These are phyloP conservation scores for Sherardia arvensis DNA, from an alignment of 257 asterid genomes.

Conservation along the genomic window DNA sequence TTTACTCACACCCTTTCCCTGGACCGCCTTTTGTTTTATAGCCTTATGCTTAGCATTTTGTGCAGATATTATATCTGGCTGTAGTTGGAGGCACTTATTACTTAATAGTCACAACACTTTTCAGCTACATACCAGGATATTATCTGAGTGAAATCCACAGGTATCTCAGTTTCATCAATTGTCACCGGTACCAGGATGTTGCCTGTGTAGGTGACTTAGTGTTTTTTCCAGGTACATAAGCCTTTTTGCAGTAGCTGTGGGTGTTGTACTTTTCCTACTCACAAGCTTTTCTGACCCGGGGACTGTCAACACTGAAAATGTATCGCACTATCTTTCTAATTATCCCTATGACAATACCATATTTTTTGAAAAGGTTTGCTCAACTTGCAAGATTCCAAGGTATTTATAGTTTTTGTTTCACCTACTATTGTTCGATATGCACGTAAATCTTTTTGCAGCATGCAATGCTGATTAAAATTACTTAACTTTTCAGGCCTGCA, in stretches of 20 bases:
- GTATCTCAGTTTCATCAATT: conserved; percentile 23
- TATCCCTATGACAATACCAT: conserved; percentile 86
- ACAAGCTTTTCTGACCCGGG: conserved; percentile 99
- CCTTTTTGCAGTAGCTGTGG: conserved; percentile 86
- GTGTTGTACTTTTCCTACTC: conserved; percentile 73
- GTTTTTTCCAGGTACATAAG: conserved; percentile 58
- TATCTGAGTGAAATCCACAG: conserved; percentile 79
- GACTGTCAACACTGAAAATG: conserved; percentile 65
- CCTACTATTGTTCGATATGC: not conserved
- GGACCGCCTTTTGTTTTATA: not conserved
- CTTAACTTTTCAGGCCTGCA: conserved; percentile 60
- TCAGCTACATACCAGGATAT: conserved; percentile 83
- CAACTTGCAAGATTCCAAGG: conserved; percentile 96
- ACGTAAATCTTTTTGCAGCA: conserved; percentile 3
- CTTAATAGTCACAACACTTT: conserved; percentile 51
- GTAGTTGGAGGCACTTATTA: conserved; percentile 79
- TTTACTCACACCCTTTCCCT: not conserved
- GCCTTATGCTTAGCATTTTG: conserved; percentile 6
- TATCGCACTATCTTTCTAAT: conserved; percentile 63
- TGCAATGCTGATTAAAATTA: conserved; percentile 11
- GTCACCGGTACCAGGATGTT: not conserved
- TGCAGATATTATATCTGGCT: conserved; percentile 72
- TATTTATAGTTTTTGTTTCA: conserved; percentile 26
- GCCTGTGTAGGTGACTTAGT: conserved; percentile 3
- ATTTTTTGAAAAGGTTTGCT: conserved; percentile 75